Evolutionary conservation across 1,284 basidiomycete species (phyloP).

Genomic region (Boletus semigastroideus): DNA sequence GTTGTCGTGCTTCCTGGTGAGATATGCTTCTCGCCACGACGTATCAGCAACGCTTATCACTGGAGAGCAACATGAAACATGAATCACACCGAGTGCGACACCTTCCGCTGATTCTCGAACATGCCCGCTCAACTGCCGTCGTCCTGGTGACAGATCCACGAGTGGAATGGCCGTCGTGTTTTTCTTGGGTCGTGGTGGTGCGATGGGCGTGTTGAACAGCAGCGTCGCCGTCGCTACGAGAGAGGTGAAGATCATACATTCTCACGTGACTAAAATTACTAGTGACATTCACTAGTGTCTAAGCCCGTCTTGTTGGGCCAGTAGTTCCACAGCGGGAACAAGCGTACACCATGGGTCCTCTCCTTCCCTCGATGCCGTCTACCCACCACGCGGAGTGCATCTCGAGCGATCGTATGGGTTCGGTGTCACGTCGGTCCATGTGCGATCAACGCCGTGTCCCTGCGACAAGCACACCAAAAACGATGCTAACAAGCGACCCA

Average conservation of each 20-base stretch:
- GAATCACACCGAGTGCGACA: conserved; percentile 17
- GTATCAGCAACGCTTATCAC: not conserved
- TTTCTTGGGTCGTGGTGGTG: not conserved
- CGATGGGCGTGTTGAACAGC: conserved; percentile 27
- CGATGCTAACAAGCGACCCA: conserved; percentile 20
- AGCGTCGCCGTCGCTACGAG: conserved; percentile 17
- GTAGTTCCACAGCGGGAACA: not conserved
- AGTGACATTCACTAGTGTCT: conserved; percentile 6
- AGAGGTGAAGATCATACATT: conserved; percentile 17
- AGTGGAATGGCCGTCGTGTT: conserved; percentile 11
- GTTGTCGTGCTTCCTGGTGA: conserved; percentile 1
- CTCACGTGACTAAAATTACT: conserved; percentile 13
- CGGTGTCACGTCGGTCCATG: not conserved
- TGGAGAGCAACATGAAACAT: not conserved
- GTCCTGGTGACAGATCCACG: conserved; percentile 10
- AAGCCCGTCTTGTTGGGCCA: not conserved
- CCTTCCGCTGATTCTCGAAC: conserved; percentile 1
- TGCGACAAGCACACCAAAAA: conserved; percentile 27
- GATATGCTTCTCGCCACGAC: conserved; percentile 3
- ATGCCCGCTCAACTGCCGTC: not conserved
- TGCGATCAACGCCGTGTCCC: conserved; percentile 9
- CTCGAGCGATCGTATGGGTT: not conserved
- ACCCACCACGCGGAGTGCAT: not conserved
- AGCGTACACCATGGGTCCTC: not conserved
- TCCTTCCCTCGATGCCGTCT: not conserved